Percentiles rank a stretch among this genome's conserved stretches.
These are phyloP conservation scores for Dictyostelium discoideum DNA, from an alignment of 78 protist genomes.

Conservation along the genomic window DNA sequence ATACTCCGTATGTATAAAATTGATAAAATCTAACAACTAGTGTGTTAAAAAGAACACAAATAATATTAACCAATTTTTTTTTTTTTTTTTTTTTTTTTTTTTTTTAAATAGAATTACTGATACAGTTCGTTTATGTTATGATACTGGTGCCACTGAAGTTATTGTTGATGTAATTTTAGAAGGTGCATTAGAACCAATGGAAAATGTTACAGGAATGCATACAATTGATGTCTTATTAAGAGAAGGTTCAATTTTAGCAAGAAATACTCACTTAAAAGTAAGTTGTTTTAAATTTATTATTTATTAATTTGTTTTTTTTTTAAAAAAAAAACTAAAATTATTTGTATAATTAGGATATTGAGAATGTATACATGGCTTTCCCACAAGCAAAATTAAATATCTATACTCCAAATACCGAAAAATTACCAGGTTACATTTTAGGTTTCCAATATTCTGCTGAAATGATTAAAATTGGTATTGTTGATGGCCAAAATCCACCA, in stretches of 20 bases:
- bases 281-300: background rate
- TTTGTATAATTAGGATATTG: slow-evolving; percentile 41
- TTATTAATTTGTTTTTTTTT: too few relatives aligned
- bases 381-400: slow-evolving; percentile 26
- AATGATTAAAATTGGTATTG: slow-evolving; percentile 21
- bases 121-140: slow-evolving; percentile 36
- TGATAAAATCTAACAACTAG: too few relatives aligned
- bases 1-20: too few relatives aligned
- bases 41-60: too few relatives aligned
- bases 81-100: too few relatives aligned
- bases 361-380: slow-evolving; percentile 27
- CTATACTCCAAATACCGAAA: slow-evolving; percentile 1
- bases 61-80: too few relatives aligned
- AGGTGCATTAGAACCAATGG: background rate
- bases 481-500: slow-evolving; percentile 34
- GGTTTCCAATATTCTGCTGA: slow-evolving; percentile 18
- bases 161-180: slow-evolving; percentile 44
- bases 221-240: slow-evolving; percentile 25
- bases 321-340: too few relatives aligned
- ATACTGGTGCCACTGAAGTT: slow-evolving; percentile 46
- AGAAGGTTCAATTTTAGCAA: background rate
- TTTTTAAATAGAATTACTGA: background rate
- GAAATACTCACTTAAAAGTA: slow-evolving; percentile 13
- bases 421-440: slow-evolving; percentile 31
- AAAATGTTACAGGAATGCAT: background rate